Evolutionary conservation across 306 rosid genomes (phyloP), one percentile per base, ranked within the genome.

Genomic region (Fragaria nilgerrensis): DNA sequence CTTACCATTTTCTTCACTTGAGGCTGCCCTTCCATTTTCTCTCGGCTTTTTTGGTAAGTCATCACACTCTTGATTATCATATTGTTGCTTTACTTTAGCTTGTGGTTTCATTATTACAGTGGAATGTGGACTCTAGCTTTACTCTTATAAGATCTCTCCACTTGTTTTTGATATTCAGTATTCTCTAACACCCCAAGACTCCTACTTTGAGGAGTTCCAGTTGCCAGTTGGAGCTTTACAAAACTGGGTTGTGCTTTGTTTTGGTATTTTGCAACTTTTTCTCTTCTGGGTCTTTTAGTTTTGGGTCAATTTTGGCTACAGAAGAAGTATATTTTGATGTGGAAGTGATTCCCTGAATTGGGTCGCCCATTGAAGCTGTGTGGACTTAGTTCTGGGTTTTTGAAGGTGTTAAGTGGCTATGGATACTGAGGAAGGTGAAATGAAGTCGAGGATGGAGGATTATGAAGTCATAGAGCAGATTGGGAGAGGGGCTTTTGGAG

Each of bases 401-500:
- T 77, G 88, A 82, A 81, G 90, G 9, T 53, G 14, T 29, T 55
- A 13, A 75, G 71, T 74, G 50, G 39, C 76, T 75, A 91, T 91
- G 94, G 97, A 89, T 83, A 66, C 62, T 82, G 94, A 91, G 9
- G 86, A 80, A 77, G 81, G 81, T 73, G 84, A 87, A 43, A 63
- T 83, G 77, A 86, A 76, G 86, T 89, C 93, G 4, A 92, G 69
- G 78, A 86, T 88, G 91, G 97, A 90, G 61, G 89, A 86, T 75
- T 94, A 94, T 80, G 94, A 94, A 76, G 89, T 91, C 12, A 53
- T 88, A 10, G 92, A 87, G 85, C 92, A 94, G 82, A 87, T 94
- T 84, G 97, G 98, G 20, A 90, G 97, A 85, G 97, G 98, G 49
- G 86, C 96, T 27, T 88, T 91, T 32, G 97, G 96, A 74, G 83